phyloP scores from a whole-genome alignment of 768 basidiomycete genomes.

The Tricholoma matsutake region DNA sequence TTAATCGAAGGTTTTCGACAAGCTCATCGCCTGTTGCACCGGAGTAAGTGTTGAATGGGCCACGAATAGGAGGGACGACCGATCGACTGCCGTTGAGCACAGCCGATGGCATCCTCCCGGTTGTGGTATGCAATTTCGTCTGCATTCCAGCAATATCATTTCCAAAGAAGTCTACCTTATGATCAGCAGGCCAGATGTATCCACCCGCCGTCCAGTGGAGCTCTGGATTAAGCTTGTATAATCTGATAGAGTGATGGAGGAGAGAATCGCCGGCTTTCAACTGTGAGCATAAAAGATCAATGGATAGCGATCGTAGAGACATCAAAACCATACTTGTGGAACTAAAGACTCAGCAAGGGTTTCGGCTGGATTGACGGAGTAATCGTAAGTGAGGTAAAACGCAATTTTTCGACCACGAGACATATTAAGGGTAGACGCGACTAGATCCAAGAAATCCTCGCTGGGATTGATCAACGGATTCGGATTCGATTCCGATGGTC shows the following conservation, averaged over 20 bases:
- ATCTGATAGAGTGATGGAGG: slow-evolving; percentile 72
- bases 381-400: slow-evolving; percentile 68
- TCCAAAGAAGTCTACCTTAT: slow-evolving; percentile 58
- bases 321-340: slow-evolving; percentile 52
- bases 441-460: slow-evolving; percentile 67
- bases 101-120: slow-evolving; percentile 22
- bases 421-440: slow-evolving; percentile 70
- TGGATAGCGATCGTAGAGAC: not conserved
- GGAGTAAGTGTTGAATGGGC: slow-evolving; percentile 38
- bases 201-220: slow-evolving; percentile 82
- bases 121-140: slow-evolving; percentile 10
- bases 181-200: slow-evolving; percentile 76
- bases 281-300: slow-evolving; percentile 31
- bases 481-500: slow-evolving; percentile 45
- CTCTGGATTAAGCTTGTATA: slow-evolving; percentile 71
- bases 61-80: slow-evolving; percentile 36
- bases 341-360: slow-evolving; percentile 67
- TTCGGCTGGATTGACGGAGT: slow-evolving; percentile 68
- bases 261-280: slow-evolving; percentile 75
- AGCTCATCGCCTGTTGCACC: slow-evolving; percentile 30
- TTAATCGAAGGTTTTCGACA: slow-evolving; percentile 39
- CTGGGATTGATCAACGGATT: slow-evolving; percentile 71
- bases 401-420: slow-evolving; percentile 70
- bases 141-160: slow-evolving; percentile 33
- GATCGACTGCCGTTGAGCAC: slow-evolving; percentile 18